Evolutionary conservation across 371 early-diverging fungal genomes (phyloP).

Genomic region (Apophysomyces variabilis): DNA sequence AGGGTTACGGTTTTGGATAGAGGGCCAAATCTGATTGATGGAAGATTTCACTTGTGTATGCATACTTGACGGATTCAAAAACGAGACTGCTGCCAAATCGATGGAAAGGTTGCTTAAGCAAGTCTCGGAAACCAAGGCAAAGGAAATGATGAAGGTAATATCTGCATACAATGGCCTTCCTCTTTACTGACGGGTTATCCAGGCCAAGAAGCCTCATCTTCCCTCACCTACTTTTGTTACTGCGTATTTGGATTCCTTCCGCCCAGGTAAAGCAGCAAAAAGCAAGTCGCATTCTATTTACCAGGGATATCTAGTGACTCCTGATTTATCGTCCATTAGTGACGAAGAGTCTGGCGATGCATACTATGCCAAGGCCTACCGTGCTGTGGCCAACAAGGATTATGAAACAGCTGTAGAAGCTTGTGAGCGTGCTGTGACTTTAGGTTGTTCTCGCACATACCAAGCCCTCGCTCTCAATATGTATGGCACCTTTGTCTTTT

Average conservation of each 20-base stretch:
- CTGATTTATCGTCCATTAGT: conserved; percentile 35
- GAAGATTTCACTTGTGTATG: conserved; percentile 91
- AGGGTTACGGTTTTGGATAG: conserved; percentile 11
- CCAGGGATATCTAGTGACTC: conserved; percentile 22
- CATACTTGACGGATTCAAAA: conserved; percentile 92
- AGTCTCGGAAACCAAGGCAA: conserved; percentile 78
- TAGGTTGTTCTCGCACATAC: conserved; percentile 54
- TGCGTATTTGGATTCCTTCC: conserved; percentile 92
- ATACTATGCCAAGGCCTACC: conserved; percentile 54
- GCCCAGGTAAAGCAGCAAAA: conserved; percentile 51
- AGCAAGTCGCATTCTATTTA: neutral
- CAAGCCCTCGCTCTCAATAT: conserved; percentile 78
- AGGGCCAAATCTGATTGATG: neutral
- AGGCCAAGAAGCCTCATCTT: conserved; percentile 67
- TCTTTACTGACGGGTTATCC: neutral
- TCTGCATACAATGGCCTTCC: neutral
- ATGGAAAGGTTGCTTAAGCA: conserved; percentile 91
- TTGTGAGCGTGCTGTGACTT: conserved; percentile 70
- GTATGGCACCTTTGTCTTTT: conserved; percentile 86
- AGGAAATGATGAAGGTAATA: conserved; percentile 73
- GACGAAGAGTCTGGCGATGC: conserved; percentile 51
- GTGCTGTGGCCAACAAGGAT: conserved; percentile 56
- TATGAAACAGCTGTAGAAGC: conserved; percentile 74
- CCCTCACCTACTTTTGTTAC: conserved; percentile 91
- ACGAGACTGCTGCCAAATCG: conserved; percentile 76